A percentile compares a stretch with the other conserved stretches of the same genome.
phyloP scores from a whole-genome alignment of 1,139 yeast species.

The Magnusiomyces paraingens region DNA sequence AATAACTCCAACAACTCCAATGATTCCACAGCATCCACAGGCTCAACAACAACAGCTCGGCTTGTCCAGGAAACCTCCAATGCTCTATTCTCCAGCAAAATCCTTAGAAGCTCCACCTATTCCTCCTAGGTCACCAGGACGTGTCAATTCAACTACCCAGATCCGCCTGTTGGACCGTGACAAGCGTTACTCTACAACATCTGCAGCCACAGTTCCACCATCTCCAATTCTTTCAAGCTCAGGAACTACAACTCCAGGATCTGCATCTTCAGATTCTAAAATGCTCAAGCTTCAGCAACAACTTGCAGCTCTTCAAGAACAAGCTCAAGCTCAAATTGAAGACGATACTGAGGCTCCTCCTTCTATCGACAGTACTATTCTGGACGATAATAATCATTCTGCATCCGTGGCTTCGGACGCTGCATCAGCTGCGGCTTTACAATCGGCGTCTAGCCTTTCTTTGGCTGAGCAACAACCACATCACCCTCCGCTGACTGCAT shows the following conservation, averaged over 20 bases:
- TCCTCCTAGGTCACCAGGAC: conserved; percentile 6
- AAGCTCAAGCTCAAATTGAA: background rate
- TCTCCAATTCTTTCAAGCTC: background rate
- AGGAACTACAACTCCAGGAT: background rate
- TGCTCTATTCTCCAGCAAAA: background rate
- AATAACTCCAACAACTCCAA: background rate
- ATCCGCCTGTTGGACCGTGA: conserved; percentile 3
- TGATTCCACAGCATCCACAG: background rate
- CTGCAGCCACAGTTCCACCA: background rate
- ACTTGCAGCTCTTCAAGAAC: background rate
- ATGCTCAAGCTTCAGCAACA: background rate
- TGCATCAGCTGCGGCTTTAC: too few relatives aligned
- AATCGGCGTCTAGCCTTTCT: too few relatives aligned
- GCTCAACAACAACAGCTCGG: background rate
- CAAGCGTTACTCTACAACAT: background rate
- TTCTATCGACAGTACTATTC: background rate
- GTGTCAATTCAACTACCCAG: background rate
- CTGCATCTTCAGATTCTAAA: background rate
- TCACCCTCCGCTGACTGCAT: too few relatives aligned
- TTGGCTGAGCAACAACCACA: too few relatives aligned
- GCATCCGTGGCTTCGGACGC: background rate
- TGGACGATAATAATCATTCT: background rate
- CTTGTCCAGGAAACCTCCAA: background rate
- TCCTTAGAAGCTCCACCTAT: conserved; percentile 3
- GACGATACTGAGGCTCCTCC: background rate